Percentiles rank a stretch among this genome's conserved stretches.
phyloP scores from a whole-genome alignment of 1,139 yeast genomes.

The Lodderomyces pseudojiufengensis region DNA sequence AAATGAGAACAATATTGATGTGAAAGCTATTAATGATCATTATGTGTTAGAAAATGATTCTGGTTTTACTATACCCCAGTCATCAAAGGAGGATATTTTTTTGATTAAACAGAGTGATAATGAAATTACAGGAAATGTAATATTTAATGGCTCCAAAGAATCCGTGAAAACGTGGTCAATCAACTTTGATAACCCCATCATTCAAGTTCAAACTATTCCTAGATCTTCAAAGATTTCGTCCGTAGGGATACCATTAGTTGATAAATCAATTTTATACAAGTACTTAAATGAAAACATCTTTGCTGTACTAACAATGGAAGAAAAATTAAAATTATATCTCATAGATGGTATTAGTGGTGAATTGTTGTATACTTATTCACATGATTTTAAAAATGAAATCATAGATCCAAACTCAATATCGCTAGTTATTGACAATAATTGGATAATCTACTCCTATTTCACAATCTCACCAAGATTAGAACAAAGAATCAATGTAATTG shows the following conservation, averaged over 20 bases:
- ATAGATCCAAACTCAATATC: constrained; percentile 39
- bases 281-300: constrained; percentile 71
- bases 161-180: constrained; percentile 31
- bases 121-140: constrained; percentile 23
- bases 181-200: constrained; percentile 17
- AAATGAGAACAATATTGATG: constrained; percentile 6
- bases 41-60: constrained; percentile 11
- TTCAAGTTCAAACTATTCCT: constrained; percentile 25
- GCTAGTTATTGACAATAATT: constrained; percentile 74
- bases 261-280: constrained; percentile 77
- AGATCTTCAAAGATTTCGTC: constrained; percentile 40
- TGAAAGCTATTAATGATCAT: constrained; percentile 7
- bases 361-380: constrained; percentile 46
- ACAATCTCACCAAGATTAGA: constrained; percentile 48
- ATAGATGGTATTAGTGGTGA: constrained; percentile 72
- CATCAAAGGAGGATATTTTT: constrained; percentile 13
- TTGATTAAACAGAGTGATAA: constrained; percentile 14
- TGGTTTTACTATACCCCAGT: background rate
- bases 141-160: constrained; percentile 8
- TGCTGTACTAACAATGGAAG: constrained; percentile 49
- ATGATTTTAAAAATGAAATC: constrained; percentile 37
- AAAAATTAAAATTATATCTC: constrained; percentile 43
- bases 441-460: constrained; percentile 71
- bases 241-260: constrained; percentile 68
- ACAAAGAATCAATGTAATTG: constrained; percentile 67